A percentile compares a stretch with the other conserved stretches of the same genome.
Evolutionary conservation across 2,329 filamentous ascomycete species (phyloP).

Genomic region (Penicillium sp.): DNA sequence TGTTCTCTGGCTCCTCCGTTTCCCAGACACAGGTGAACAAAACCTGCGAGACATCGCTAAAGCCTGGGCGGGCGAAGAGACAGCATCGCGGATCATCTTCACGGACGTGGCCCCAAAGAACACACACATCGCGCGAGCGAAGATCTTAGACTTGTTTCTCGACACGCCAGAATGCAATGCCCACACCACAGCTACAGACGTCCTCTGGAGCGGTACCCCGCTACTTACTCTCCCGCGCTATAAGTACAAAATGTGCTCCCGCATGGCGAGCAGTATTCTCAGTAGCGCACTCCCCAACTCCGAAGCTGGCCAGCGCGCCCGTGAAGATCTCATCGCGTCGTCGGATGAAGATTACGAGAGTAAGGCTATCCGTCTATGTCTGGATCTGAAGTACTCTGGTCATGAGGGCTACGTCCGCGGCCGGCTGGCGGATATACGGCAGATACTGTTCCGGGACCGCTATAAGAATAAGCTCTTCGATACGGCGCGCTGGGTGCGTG

Average conservation of each 20-base stretch:
- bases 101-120: conserved; percentile 96
- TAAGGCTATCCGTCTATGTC: conserved; percentile 66
- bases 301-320: conserved; percentile 64
- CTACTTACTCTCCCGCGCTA: conserved; percentile 87
- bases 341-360: conserved; percentile 83
- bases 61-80: conserved; percentile 78
- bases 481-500: conserved; percentile 83
- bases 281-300: conserved; percentile 79
- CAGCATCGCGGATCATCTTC: conserved; percentile 84
- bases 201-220: conserved; percentile 94
- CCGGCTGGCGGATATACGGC: conserved; percentile 73
- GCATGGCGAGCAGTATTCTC: conserved; percentile 94
- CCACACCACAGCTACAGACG: conserved; percentile 93
- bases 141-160: conserved; percentile 90
- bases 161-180: conserved; percentile 98
- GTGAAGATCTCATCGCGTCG: conserved; percentile 70
- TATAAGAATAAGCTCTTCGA: conserved; percentile 89
- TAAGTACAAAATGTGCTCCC: conserved; percentile 97
- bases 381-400: conserved; percentile 59
- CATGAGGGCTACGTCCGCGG: conserved; percentile 49
- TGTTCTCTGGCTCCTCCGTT: conserved; percentile 92
- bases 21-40: conserved; percentile 86
- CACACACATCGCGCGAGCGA: conserved; percentile 86
- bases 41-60: conserved; percentile 78
- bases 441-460: conserved; percentile 75